Base-by-base conservation (phyloP, 2,329 filamentous ascomycete genomes). In the Diplodia sapinea region DNA sequence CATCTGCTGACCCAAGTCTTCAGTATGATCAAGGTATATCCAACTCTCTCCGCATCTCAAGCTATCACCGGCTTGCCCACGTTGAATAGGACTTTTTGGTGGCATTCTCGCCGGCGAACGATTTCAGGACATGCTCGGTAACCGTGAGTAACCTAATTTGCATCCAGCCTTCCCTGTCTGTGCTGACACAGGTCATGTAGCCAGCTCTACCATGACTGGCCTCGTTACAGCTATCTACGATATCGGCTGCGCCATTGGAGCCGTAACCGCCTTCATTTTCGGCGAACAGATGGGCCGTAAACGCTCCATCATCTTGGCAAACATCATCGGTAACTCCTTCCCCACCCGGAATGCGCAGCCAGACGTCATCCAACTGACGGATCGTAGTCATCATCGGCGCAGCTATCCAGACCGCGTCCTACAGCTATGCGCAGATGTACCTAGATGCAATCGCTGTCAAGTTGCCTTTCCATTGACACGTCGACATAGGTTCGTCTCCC, bases 221-320 rank as follows among this genome's bases (percentile, higher is more conserved):
- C 85, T 84, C 0, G 83, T 87, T 13, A 86, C 84, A 0, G 85
- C 85, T 1, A 83, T 87, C 65, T 87, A 88, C 73, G 84, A 87
- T 69, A 79, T 88, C 33, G 86, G 86, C 7, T 88, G 86, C 72
- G 88, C 88, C 74, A 76, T 88, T 54, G 87, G 87, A n/a, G 86
- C 81, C 1, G 75, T 85, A 33, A 72, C 81, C 1, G 80, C 82
- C 13, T 83, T 87, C 67, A 72, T 77, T 17, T 72, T 83, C 36
- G 84, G 84, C n/a, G 83, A 86, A 51, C 73, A 71, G 1, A 74
- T 85, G 1, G 84, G 84, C 2, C 76, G 84, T 31, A 83, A 82
- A 68, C 82, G 80, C 64, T 80, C 78, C 33, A 79, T 86, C 57
- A 73, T 85, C 55, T 69, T 83, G 1, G 83, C 83, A 7, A 82